A percentile compares a stretch with the other conserved stretches of the same genome.
Evolutionary conservation across 2,329 filamentous ascomycete genomes (phyloP).

Genomic region (Bimuria novae-zelandiae): DNA sequence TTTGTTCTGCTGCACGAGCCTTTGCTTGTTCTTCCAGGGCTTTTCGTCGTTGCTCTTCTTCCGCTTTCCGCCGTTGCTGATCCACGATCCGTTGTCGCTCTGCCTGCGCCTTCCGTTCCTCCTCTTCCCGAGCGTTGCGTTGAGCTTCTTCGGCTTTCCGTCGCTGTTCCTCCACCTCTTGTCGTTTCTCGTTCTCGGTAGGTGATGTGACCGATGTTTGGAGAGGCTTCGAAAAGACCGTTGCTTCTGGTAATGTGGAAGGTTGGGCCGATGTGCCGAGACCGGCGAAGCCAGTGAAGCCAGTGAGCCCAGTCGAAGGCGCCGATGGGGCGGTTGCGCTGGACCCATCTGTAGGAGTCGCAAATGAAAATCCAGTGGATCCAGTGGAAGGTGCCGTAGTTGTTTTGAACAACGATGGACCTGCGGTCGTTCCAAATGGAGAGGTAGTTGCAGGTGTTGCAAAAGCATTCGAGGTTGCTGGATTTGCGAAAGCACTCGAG

Average conservation of each 20-base stretch:
- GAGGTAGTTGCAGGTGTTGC: background rate
- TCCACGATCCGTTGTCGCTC: slow-evolving; percentile 8
- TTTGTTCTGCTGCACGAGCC: slow-evolving; percentile 20
- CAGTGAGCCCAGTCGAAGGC: background rate
- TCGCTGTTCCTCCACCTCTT: slow-evolving; percentile 6
- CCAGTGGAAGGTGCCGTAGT: background rate
- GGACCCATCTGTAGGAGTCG: background rate
- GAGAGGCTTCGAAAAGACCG: background rate
- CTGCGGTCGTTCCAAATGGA: background rate
- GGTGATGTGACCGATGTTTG: background rate
- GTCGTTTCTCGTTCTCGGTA: background rate
- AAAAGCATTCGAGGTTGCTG: background rate
- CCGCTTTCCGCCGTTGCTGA: slow-evolving; percentile 20
- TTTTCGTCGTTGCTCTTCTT: slow-evolving; percentile 18
- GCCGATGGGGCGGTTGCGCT: background rate
- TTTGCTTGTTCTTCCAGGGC: slow-evolving; percentile 14
- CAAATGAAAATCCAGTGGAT: background rate
- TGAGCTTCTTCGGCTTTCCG: slow-evolving; percentile 10
- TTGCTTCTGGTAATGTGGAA: background rate
- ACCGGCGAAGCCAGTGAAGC: background rate
- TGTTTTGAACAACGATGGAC: background rate
- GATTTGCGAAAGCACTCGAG: background rate
- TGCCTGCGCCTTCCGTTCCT: slow-evolving; percentile 10
- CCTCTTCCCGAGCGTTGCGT: slow-evolving; percentile 6
- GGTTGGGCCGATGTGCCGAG: background rate